Base-by-base conservation (phyloP, 2,329 filamentous ascomycete species). In the Ophiostoma novo-ulmi region DNA sequence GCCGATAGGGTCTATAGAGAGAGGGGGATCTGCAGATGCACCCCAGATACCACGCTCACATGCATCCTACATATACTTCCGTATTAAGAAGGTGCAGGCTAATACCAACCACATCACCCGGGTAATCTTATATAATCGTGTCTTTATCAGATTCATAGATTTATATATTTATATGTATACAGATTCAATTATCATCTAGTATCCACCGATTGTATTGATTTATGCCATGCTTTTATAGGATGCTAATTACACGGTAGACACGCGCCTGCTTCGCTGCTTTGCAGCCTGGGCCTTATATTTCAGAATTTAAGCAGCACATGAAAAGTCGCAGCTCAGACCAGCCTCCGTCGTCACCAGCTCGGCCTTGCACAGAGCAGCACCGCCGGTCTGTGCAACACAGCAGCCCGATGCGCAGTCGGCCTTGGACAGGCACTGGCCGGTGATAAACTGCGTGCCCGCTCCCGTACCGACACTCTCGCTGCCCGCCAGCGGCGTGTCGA, bases 381-480 rank as follows among this genome's bases (percentile, higher is more conserved):
- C 73, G 55, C 67, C 69, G 3, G 73, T 68, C 68, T 74, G 73
- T 2, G 58, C 71, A 5, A 76, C 76, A 67, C 77, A 78, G 75
- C 77, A 78, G 35, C 70, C 72, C 7, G 76, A 77, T 2, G 75
- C 76, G 72, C 77, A 78, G 73, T 78, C 77, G 35, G 75, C 75
- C 35, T 74, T 67, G 69, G 70, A 73, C 38, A 73, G 71, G 74
- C 77, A 78, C 69, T 74, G 76, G 69, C 52, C 52, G 0, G 52
- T 58, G 11, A 58, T 58, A 17, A 58, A 58, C n/a, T 58, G 52
- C 52, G 52, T 58, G 20, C 52, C 52, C 22, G 52, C 52, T 1
- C 52, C 52, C 6, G 52, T 58, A 8, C 52, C 52, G 52, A 26
- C 52, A 58, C 22, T 58, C n/a, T 7, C 52, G 13, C 22, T 58